These are phyloP conservation scores for Sporothrix globosa DNA, from an alignment of 2,329 filamentous ascomycete genomes.

Conservation along the genomic window DNA sequence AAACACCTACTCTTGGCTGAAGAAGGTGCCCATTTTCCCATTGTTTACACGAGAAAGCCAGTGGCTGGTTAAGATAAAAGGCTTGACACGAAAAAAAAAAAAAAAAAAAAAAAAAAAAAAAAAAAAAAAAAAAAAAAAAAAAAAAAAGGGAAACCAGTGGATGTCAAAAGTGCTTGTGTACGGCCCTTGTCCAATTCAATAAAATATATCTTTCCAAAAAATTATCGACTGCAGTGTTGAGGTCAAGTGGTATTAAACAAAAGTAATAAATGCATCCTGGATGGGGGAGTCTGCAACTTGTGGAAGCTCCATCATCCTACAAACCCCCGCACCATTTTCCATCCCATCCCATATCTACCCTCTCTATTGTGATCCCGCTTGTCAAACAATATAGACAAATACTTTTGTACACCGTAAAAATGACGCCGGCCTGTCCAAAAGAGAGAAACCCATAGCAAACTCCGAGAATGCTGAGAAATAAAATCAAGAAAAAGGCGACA, in stretches of 20 bases:
- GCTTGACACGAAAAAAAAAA: too few relatives aligned
- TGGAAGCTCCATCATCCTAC: not conserved
- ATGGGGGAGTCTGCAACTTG: not conserved
- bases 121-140: too few relatives aligned
- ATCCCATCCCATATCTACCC: conserved; percentile 1
- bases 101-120: too few relatives aligned
- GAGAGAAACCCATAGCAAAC: not conserved
- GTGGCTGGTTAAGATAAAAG: too few relatives aligned
- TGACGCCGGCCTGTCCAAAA: not conserved
- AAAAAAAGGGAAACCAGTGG: too few relatives aligned
- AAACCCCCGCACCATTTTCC: not conserved
- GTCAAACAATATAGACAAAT: not conserved
- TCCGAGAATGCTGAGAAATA: conserved; percentile 6
- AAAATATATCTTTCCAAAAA: not conserved
- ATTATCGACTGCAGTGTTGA: not conserved
- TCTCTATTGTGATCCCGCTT: not conserved
- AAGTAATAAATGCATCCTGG: not conserved
- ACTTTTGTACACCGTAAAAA: conserved; percentile 22
- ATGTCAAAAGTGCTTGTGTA: not conserved
- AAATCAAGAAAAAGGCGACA: not conserved
- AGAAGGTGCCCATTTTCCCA: too few relatives aligned
- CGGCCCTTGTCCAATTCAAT: too few relatives aligned
- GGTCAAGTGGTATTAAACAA: conserved; percentile 15
- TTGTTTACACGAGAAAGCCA: too few relatives aligned
- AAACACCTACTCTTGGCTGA: too few relatives aligned